phyloP scores from a whole-genome alignment of 768 basidiomycete species.

The Pholiota microspora region DNA sequence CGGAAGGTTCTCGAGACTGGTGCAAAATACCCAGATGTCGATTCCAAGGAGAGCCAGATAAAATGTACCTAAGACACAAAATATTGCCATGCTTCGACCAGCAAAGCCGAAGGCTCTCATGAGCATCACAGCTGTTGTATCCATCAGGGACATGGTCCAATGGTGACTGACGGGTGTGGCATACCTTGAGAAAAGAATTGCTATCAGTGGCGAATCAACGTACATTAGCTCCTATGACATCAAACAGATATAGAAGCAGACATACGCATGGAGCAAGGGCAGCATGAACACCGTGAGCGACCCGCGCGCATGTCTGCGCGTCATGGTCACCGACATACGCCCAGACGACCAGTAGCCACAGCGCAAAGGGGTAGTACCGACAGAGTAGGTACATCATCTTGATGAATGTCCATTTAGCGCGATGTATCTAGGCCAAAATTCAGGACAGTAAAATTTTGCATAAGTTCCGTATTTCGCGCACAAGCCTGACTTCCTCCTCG shows the following conservation, averaged over 20 bases:
- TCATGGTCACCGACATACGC: constrained; percentile 36
- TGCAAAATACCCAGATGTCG: constrained; percentile 37
- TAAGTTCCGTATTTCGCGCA: constrained; percentile 17
- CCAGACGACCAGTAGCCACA: constrained; percentile 37
- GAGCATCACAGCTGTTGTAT: constrained; percentile 35
- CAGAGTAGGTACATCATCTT: constrained; percentile 39
- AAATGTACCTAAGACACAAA: constrained; percentile 27
- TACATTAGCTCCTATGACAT: no score
- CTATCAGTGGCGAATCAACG: no score
- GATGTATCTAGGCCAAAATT: constrained; percentile 27
- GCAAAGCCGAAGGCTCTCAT: constrained; percentile 44
- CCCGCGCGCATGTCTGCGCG: constrained; percentile 25
- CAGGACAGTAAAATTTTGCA: not conserved
- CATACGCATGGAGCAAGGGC: constrained; percentile 34
- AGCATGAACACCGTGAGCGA: constrained; percentile 29
- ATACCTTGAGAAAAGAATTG: constrained; percentile 41
- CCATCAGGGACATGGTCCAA: not conserved
- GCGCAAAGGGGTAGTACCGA: constrained; percentile 37
- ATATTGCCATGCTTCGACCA: constrained; percentile 29
- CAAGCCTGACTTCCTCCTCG: constrained; percentile 31
- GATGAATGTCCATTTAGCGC: constrained; percentile 35
- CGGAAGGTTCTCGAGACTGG: constrained; percentile 21
- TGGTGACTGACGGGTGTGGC: not conserved
- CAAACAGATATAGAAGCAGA: no score
- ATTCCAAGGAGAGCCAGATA: constrained; percentile 30